Evolutionary conservation across 257 asterid species (phyloP).

Genomic region (Rubia yunnanensis): DNA sequence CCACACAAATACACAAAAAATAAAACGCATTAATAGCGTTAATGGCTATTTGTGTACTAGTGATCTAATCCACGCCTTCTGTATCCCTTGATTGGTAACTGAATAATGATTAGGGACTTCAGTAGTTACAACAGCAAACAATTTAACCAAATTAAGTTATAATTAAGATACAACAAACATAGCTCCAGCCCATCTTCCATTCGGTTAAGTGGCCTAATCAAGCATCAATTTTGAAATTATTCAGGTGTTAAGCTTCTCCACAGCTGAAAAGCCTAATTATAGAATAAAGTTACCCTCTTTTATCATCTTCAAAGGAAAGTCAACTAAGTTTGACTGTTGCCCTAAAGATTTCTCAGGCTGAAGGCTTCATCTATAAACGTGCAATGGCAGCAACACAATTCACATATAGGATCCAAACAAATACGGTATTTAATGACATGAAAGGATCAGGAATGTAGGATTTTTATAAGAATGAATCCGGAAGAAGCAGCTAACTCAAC

Average conservation of each 20-base stretch:
- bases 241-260: too few relatives aligned
- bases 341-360: neutral
- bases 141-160: neutral
- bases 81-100: neutral
- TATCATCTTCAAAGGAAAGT: neutral
- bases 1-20: too few relatives aligned
- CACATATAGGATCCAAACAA: neutral
- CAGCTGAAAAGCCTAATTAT: neutral
- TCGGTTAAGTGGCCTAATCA: too few relatives aligned
- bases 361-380: neutral
- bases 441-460: neutral
- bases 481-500: neutral
- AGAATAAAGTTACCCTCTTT: neutral
- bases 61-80: neutral
- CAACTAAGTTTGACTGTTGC: neutral
- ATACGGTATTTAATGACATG: neutral
- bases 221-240: too few relatives aligned
- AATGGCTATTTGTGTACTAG: too few relatives aligned
- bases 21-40: too few relatives aligned
- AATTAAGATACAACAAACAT: neutral
- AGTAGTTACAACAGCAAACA: neutral
- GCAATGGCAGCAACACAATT: neutral
- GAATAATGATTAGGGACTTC: conserved; percentile 1
- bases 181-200: too few relatives aligned
- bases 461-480: neutral